phyloP scores from a whole-genome alignment of 2,329 filamentous ascomycete genomes.

The Penicillium corylophilum region DNA sequence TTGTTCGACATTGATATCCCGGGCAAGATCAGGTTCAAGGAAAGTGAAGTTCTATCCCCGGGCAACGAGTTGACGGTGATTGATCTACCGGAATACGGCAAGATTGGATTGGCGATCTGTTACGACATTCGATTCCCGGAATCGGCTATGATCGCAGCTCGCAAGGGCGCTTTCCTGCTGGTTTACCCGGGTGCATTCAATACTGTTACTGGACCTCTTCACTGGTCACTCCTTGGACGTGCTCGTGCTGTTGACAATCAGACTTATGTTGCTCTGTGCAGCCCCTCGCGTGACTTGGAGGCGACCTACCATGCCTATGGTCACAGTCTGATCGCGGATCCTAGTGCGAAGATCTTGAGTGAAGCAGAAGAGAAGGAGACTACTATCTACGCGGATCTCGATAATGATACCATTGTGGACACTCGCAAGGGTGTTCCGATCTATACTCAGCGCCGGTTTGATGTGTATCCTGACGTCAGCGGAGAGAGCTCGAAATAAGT shows the following conservation, averaged over 20 bases:
- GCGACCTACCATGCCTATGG: conserved; percentile 88
- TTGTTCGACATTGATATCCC: conserved; percentile 98
- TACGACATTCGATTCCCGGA: conserved; percentile 98
- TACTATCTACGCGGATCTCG: conserved; percentile 71
- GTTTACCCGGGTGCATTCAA: conserved; percentile 98
- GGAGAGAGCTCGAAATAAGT: conserved; percentile 40
- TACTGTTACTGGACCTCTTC: conserved; percentile 82
- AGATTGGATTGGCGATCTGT: conserved; percentile 86
- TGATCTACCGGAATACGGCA: conserved; percentile 84
- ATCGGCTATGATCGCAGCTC: conserved; percentile 81
- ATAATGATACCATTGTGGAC: conserved; percentile 67
- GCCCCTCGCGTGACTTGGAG: conserved; percentile 75
- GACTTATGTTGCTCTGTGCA: conserved; percentile 88
- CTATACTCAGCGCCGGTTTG: conserved; percentile 80
- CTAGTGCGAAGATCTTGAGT: conserved; percentile 76
- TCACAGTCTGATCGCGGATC: conserved; percentile 84
- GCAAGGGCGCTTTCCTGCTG: conserved; percentile 81
- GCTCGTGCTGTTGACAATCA: conserved; percentile 91
- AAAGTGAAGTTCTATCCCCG: conserved; percentile 83
- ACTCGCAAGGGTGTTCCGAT: conserved; percentile 82
- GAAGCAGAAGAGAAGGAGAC: conserved; percentile 77
- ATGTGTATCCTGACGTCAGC: conserved; percentile 91
- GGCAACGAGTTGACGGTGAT: conserved; percentile 84
- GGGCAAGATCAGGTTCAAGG: conserved; percentile 85
- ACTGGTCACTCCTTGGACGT: conserved; percentile 82